A percentile compares a stretch with the other conserved stretches of the same genome.
Evolutionary conservation across 192 early-diverging fungal species (phyloP).

Genomic region (Coemansia sp.): DNA sequence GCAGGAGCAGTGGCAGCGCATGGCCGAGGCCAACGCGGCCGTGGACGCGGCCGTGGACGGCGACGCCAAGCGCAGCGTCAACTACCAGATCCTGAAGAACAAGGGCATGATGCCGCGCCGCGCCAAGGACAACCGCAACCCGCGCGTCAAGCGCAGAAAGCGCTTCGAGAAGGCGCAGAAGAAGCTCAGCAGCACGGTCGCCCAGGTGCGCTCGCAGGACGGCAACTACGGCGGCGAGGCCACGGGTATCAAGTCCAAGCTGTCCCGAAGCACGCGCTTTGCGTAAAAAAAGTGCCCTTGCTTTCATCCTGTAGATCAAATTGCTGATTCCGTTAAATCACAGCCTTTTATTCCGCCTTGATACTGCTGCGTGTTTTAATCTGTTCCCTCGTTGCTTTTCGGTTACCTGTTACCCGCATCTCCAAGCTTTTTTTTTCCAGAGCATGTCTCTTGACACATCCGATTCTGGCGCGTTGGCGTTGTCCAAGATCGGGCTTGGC

Average conservation of each 20-base stretch:
- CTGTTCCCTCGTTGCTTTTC: no score
- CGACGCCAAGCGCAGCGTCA: slow-evolving; percentile 74
- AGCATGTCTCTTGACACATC: no score
- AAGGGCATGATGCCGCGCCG: slow-evolving; percentile 91
- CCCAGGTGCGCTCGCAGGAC: slow-evolving; percentile 68
- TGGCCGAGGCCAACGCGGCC: slow-evolving; percentile 49
- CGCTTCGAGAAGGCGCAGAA: slow-evolving; percentile 90
- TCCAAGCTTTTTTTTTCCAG: no score
- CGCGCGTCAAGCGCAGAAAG: slow-evolving; percentile 87
- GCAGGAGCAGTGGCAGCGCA: slow-evolving; percentile 32
- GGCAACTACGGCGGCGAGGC: slow-evolving; percentile 87
- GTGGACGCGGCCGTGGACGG: slow-evolving; percentile 51
- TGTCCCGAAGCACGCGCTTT: slow-evolving; percentile 81
- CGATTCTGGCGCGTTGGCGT: no score
- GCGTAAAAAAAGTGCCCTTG: slow-evolving; percentile 19
- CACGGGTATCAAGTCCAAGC: slow-evolving; percentile 88
- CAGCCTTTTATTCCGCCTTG: no score
- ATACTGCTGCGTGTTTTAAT: no score
- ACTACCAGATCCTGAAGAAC: slow-evolving; percentile 92
- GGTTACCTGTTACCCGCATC: no score
- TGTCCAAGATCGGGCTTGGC: slow-evolving; percentile 21
- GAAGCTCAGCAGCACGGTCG: slow-evolving; percentile 77
- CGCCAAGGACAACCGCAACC: slow-evolving; percentile 90
- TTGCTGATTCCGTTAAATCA: no score
- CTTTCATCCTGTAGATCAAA: no score